These are phyloP conservation scores for Teunomyces atbi DNA, from an alignment of 805 yeast species.

Conservation along the genomic window DNA sequence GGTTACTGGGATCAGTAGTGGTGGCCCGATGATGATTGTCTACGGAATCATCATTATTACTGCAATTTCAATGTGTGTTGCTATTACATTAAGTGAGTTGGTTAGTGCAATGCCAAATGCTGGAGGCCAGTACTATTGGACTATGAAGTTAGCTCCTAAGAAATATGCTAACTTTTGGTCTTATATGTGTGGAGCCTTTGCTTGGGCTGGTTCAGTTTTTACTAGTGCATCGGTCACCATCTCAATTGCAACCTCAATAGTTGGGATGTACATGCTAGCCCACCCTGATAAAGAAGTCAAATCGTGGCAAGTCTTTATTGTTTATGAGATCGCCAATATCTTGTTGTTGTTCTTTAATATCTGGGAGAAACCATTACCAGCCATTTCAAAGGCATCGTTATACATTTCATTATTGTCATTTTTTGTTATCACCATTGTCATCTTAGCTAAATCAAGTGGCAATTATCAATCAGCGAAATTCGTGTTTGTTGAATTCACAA, in stretches of 20 bases:
- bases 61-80: conserved; percentile 45
- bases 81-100: conserved; percentile 52
- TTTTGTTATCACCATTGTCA: conserved; percentile 50
- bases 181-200: conserved; percentile 59
- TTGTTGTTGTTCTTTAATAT: conserved; percentile 47
- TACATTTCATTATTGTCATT: conserved; percentile 54
- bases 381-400: conserved; percentile 47
- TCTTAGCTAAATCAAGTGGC: conserved; percentile 52
- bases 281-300: conserved; percentile 35
- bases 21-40: conserved; percentile 57
- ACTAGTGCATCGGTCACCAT: conserved; percentile 60
- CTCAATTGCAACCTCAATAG: conserved; percentile 49
- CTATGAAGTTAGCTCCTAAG: conserved; percentile 52
- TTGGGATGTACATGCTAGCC: conserved; percentile 49
- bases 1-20: conserved; percentile 53
- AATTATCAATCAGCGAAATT: conserved; percentile 49
- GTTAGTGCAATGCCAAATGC: conserved; percentile 54
- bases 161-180: conserved; percentile 49
- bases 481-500: conserved; percentile 54
- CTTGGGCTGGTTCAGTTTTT: conserved; percentile 61
- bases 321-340: conserved; percentile 45
- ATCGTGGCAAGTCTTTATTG: conserved; percentile 56
- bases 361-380: conserved; percentile 53
- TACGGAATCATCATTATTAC: conserved; percentile 57
- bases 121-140: conserved; percentile 63